Evolutionary conservation across 2,329 filamentous ascomycete species (phyloP), one percentile per base, ranked within the genome.

Genomic region (Sporothrix brunneoviolacea): DNA sequence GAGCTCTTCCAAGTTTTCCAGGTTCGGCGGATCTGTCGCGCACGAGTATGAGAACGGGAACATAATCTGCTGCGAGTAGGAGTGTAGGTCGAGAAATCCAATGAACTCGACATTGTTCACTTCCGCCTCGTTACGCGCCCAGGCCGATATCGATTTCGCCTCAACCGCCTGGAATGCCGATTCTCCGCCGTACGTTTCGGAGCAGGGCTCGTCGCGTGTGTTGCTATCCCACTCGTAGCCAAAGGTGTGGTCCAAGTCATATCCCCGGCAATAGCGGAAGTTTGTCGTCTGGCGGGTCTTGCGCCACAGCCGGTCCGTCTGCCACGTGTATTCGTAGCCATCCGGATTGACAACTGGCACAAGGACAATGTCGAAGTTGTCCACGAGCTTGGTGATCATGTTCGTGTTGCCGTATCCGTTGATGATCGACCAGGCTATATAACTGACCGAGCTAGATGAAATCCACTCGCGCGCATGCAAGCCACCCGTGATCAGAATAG

Each of bases 401-500:
- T 62, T 76, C 68, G 78, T 74, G 57, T 88, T 88, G 54, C 86
- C 87, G 65, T 91, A 94, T 4, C 82, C 80, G 1, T 86, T 91
- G 60, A 95, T 87, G 42, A 97, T 76, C 15, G 82, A 87, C 79
- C 93, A 95, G 9, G 91, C 89, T 27, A 95, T 72, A 61, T 95
- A 97, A 60, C 86, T 94, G 47, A 94, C 88, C 0, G 90, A 95
- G 61, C 85, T 93, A 1, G 86, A 90, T 41, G 89, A 88, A 57
- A 98, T 95, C 93, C 93, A 98, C 72, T 98, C 93, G 33, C 93
- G 81, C 3, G 91, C 91, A 66, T 97, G 93, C n/a, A 87, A 76
- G 43, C 91, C 91, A 48, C 89, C 93, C 4, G 83, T 83, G 18
- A 98, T 73, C 45, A 60, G 56, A 15, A 67, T 64, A 3, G 64